phyloP scores from a whole-genome alignment of 805 yeast genomes.

The Wickerhamomyces rabaulensis region DNA sequence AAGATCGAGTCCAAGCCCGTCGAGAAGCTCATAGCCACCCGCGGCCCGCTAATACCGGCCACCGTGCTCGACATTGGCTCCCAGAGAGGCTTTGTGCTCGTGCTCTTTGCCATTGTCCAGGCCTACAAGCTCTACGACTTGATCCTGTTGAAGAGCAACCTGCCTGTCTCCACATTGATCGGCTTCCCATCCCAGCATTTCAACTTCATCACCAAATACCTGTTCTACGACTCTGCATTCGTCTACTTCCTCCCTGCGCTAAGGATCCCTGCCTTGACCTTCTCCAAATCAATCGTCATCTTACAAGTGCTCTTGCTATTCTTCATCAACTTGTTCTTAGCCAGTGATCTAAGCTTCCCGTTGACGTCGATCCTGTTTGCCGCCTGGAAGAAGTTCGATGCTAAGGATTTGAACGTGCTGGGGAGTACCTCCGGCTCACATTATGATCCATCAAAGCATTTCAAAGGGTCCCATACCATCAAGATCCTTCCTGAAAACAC shows the following conservation, averaged over 20 bases:
- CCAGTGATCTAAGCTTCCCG: conserved; percentile 46
- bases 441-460: conserved; percentile 39
- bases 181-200: conserved; percentile 42
- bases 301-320: conserved; percentile 42
- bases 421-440: conserved; percentile 38
- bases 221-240: conserved; percentile 65
- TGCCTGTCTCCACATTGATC: conserved; percentile 26
- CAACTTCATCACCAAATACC: conserved; percentile 64
- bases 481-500: conserved; percentile 89
- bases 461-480: conserved; percentile 81
- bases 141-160: conserved; percentile 47
- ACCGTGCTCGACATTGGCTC: conserved; percentile 64
- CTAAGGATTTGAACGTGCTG: conserved; percentile 45
- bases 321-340: conserved; percentile 47
- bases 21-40: background rate
- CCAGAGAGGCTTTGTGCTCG: conserved; percentile 65
- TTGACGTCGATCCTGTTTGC: conserved; percentile 35
- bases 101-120: conserved; percentile 70
- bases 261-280: conserved; percentile 69
- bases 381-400: conserved; percentile 37
- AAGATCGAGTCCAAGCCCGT: background rate
- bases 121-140: conserved; percentile 80
- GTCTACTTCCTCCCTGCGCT: conserved; percentile 68
- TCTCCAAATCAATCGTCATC: conserved; percentile 51
- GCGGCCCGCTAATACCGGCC: conserved; percentile 52